phyloP scores from a whole-genome alignment of 1,284 basidiomycete species.

The Ceratobasidium sp. region DNA sequence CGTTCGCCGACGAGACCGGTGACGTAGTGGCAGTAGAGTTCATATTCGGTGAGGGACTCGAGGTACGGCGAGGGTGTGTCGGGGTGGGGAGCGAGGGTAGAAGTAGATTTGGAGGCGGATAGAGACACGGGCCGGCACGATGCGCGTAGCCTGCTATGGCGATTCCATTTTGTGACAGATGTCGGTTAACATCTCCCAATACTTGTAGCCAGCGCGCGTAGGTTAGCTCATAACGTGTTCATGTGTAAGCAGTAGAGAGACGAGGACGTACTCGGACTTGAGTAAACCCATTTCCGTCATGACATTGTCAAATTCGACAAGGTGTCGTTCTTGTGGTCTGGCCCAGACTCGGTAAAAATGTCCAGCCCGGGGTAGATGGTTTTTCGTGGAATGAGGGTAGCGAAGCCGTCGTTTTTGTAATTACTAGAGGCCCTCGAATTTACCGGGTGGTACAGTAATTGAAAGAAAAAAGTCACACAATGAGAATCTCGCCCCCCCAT shows the following conservation, averaged over 20 bases:
- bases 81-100: conserved; percentile 53
- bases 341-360: conserved; percentile 85
- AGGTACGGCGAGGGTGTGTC: conserved; percentile 70
- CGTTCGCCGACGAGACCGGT: conserved; percentile 98
- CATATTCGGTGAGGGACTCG: conserved; percentile 85
- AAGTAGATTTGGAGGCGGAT: background rate
- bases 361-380: conserved; percentile 89
- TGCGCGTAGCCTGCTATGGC: conserved; percentile 98
- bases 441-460: no score
- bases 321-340: conserved; percentile 86
- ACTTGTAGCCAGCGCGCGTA: conserved; percentile 63
- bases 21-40: conserved; percentile 99
- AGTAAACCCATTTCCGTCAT: conserved; percentile 85
- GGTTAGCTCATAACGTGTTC: conserved; percentile 17
- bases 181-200: conserved; percentile 85
- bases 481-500: no score
- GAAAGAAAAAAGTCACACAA: no score
- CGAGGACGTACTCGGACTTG: conserved; percentile 67
- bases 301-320: conserved; percentile 88
- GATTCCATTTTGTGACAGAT: conserved; percentile 88
- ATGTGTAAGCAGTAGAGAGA: conserved; percentile 44
- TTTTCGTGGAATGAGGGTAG: conserved; percentile 88
- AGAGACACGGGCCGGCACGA: conserved; percentile 71
- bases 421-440: no score
- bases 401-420: conserved; percentile 83